Evolutionary conservation across 345 rosid genomes (phyloP).

Genomic region (Citrus maxima): DNA sequence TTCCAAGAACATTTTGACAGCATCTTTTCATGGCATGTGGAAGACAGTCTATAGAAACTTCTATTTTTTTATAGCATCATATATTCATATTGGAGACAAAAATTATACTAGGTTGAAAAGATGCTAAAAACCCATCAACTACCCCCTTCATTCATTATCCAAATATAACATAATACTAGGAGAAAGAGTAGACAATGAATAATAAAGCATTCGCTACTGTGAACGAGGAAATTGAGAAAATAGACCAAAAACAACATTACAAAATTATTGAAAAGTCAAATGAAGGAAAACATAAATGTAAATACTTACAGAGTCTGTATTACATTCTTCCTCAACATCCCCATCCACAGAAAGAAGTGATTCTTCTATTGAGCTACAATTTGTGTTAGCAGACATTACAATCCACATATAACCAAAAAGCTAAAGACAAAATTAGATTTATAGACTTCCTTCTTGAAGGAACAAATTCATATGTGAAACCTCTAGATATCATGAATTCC

Average conservation of each 20-base stretch:
- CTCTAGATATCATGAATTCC: not conserved
- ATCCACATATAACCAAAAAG: conserved; percentile 3
- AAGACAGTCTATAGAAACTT: not conserved
- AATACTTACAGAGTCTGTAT: conserved; percentile 39
- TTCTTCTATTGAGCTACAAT: conserved; percentile 63
- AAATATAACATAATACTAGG: too few relatives aligned
- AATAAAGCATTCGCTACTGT: not conserved
- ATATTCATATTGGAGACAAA: not conserved
- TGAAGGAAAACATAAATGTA: not conserved
- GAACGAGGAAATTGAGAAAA: not conserved
- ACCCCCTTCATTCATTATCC: not conserved
- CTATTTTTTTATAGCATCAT: not conserved
- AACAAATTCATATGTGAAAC: not conserved
- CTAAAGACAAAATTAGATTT: not conserved
- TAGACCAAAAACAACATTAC: not conserved
- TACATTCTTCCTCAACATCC: conserved; percentile 42
- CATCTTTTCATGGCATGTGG: not conserved
- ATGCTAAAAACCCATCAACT: not conserved
- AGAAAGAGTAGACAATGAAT: too few relatives aligned
- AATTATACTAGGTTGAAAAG: not conserved
- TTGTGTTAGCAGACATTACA: conserved; percentile 8
- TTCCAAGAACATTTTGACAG: not conserved
- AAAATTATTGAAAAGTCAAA: not conserved
- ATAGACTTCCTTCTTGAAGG: not conserved
- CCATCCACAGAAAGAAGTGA: conserved; percentile 39